Base-by-base conservation (phyloP, 2,329 filamentous ascomycete genomes). In the Neophaeococcomyces mojaviensis region DNA sequence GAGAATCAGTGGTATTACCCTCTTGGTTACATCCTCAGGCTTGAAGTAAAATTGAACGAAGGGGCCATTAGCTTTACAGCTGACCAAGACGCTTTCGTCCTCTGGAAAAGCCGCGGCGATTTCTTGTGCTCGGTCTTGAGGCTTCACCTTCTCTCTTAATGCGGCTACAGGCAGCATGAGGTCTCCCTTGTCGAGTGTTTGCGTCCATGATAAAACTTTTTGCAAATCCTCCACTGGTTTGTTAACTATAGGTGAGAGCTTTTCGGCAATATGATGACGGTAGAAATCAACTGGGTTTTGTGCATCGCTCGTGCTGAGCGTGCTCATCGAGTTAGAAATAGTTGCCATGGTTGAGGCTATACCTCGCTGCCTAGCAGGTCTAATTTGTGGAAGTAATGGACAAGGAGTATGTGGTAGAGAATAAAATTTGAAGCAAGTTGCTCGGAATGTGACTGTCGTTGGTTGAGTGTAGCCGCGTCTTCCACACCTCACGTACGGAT, bases 41-140 rank as follows among this genome's bases (percentile, higher is more conserved):
- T 79, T 78, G 71, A 82, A 84, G 64, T 82, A 81, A 65, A 85
- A 82, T 45, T 76, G 74, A 10, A 86, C 65, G 52, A 81, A 81
- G 8, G 75, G 72, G 49, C 78, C 80, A 40, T 73, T 70, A 16
- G 71, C 43, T 16, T 38, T 39, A 8, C 41, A 42, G 10, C 48
- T 57, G 33, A 50, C 53, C 6, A 55, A 42, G 71, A 70, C 50
- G 72, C 66, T 50, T 82, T 68, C 22, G 82, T 68, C 22, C 78
- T 74, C 39, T 30, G 76, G 74, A 56, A 81, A 79, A 60, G 77
- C 65, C 30, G 74, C 68, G 16, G 66, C 73, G 49, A 81, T 67
- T 57, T 81, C 74, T 54, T 71, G 65, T 32, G 73, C 71, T 33
- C 78, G 65, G 42, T 76, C 76, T 44, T 74, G 67, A 30, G 78